phyloP scores from a whole-genome alignment of 768 basidiomycete species.

The Daedalea quercina region DNA sequence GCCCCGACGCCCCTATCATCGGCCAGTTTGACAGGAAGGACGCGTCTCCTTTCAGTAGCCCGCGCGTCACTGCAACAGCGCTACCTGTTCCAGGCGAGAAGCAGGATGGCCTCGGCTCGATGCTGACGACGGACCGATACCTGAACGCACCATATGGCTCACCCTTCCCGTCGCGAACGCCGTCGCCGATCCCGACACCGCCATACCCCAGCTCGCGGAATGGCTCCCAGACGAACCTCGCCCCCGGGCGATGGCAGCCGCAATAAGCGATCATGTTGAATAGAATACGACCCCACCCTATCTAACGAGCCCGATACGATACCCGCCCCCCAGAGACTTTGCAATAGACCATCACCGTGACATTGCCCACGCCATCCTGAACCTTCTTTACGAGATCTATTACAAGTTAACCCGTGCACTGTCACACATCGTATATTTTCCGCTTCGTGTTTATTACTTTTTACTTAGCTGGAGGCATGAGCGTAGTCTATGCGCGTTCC shows the following conservation, averaged over 20 bases:
- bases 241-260: constrained; percentile 12
- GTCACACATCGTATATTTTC: constrained; percentile 5
- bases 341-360: constrained; percentile 5
- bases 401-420: constrained; percentile 7
- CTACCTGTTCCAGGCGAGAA: constrained; percentile 9
- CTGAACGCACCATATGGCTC: constrained; percentile 45
- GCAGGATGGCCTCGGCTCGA: constrained; percentile 23
- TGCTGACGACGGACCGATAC: constrained; percentile 37
- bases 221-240: constrained; percentile 11
- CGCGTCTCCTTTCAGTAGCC: constrained; percentile 41
- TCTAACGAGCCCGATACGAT: constrained; percentile 13
- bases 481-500: constrained; percentile 6
- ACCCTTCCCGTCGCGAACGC: constrained; percentile 41
- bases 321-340: constrained; percentile 9
- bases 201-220: constrained; percentile 15
- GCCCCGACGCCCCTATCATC: constrained; percentile 18
- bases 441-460: constrained; percentile 5
- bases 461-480: constrained; percentile 9
- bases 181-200: constrained; percentile 32
- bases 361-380: constrained; percentile 2
- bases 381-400: constrained; percentile 8
- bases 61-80: constrained; percentile 43
- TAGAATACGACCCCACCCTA: constrained; percentile 13
- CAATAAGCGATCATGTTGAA: constrained; percentile 4
- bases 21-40: constrained; percentile 18